A percentile compares a stretch with the other conserved stretches of the same genome.
phyloP scores from a whole-genome alignment of 495 filamentous ascomycete genomes.

The Aspergillus affinis region DNA sequence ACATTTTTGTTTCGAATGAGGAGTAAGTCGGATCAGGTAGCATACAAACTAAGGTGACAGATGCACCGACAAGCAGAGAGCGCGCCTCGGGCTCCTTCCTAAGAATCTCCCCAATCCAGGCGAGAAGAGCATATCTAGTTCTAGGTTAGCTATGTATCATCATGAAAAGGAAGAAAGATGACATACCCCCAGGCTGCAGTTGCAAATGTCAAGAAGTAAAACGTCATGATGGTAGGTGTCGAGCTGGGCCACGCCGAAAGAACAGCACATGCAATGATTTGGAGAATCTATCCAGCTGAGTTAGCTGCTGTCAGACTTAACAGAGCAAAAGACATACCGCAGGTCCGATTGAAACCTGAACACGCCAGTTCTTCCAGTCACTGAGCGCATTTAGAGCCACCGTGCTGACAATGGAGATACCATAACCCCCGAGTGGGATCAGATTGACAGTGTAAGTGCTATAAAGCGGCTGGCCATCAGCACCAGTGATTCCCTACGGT shows the following conservation, averaged over 20 bases:
- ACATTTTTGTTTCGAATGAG: too few relatives aligned
- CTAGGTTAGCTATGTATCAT: background rate
- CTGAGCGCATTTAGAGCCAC: conserved; percentile 17
- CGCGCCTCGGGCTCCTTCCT: conserved; percentile 18
- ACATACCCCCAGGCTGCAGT: conserved; percentile 19
- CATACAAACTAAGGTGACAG: conserved; percentile 22
- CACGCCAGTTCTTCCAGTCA: conserved; percentile 23
- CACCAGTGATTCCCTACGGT: conserved; percentile 7
- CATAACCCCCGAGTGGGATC: conserved; percentile 45
- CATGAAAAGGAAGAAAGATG: background rate
- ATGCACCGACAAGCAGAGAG: conserved; percentile 17
- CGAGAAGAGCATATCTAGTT: conserved; percentile 16
- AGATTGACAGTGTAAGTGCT: conserved; percentile 36
- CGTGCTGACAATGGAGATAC: conserved; percentile 39
- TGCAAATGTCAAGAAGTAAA: conserved; percentile 23
- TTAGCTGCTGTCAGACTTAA: background rate
- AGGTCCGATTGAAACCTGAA: conserved; percentile 13
- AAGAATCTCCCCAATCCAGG: conserved; percentile 20
- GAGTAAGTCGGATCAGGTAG: background rate
- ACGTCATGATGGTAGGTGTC: conserved; percentile 14
- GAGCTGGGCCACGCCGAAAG: conserved; percentile 19
- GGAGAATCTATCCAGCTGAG: conserved; percentile 6
- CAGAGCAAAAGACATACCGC: background rate
- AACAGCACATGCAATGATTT: conserved; percentile 11
- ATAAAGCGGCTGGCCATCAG: conserved; percentile 9